These are phyloP conservation scores for Aegilops longissima DNA, from an alignment of 176 grass and related monocot species.

Conservation along the genomic window DNA sequence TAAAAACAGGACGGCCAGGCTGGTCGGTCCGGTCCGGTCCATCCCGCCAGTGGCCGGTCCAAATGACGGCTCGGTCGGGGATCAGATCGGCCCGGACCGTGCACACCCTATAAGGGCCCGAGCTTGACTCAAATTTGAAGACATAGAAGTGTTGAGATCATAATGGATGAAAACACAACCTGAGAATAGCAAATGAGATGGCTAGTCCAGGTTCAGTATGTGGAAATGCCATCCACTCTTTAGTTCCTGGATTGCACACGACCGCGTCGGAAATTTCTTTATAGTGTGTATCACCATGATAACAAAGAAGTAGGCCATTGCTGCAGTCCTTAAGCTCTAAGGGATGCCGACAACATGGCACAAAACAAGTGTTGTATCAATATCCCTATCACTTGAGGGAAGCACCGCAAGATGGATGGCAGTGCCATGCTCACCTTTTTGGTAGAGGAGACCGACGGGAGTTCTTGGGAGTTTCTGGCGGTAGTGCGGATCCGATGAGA, in stretches of 20 bases:
- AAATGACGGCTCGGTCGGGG: no score
- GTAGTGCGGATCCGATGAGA: conserved; percentile 30
- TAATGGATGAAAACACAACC: no score
- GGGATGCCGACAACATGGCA: background rate
- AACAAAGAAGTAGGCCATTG: conserved; percentile 41
- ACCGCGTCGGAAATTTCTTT: no score
- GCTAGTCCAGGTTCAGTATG: no score
- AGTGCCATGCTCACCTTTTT: background rate
- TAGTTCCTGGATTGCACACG: no score
- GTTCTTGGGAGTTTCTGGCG: conserved; percentile 20
- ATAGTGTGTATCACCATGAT: background rate
- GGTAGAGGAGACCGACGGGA: conserved; percentile 30
- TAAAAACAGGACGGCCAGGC: no score
- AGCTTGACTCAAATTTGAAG: background rate
- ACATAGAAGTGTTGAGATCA: conserved; percentile 23
- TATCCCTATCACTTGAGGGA: background rate
- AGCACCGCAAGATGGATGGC: conserved; percentile 1
- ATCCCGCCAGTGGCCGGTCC: no score
- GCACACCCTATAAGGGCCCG: no score
- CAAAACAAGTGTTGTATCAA: conserved; percentile 4
- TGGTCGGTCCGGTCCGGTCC: no score
- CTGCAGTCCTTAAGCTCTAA: conserved; percentile 26
- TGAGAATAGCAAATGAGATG: no score
- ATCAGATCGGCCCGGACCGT: no score
- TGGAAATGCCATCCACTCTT: no score